Evolutionary conservation across 306 rosid species (phyloP), one percentile per base, ranked within the genome.

Genomic region (Vigna nakashimae): DNA sequence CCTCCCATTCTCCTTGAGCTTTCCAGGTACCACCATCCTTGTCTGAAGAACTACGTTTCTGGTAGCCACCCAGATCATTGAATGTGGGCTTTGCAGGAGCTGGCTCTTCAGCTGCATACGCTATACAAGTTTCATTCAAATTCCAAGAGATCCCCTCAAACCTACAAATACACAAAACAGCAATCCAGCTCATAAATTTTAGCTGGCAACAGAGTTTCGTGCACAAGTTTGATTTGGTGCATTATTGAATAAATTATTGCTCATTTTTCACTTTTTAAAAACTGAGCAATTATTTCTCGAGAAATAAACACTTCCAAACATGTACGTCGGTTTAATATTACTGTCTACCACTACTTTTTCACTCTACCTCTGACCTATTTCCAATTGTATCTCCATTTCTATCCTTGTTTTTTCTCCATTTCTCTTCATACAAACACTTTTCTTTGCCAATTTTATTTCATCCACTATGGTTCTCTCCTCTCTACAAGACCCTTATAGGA

Each of bases 131-230:
- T 80, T 95, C 98, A 77, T 89, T 88, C 20, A 77, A 82, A 76
- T 82, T 92, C 98, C 98, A 92, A 76, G 98, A 91, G 76, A 95
- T 87, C 48, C 98, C 98, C 88, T 92, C 90, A 88, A 95, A 92
- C 98, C 98, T 94, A 55, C 15, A 79, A 80, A 55, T 76, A 49
- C 74, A 86, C 38, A 43, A 43, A 67, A 85, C 42, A 85, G 36
- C 40, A 38, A 7, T 36, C 69, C 59, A 38, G 9, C 55, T 20
- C 15, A 45, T 30, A 17, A 62, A 34, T 17, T 51, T 74, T n/a
- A 36, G 63, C 17, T 34, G 16, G 36, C 7, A 10, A 45, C 53
- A 73, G 40, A 57, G 45, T 55, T 15, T 43, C 4, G 10, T 57
- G 56, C 18, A 13, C 36, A 22, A 0, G 36, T 17, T 65, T 38